Evolutionary conservation across 192 early-diverging fungal genomes (phyloP), one percentile per base, ranked within the genome.

Genomic region (Blastocladiella britannica): DNA sequence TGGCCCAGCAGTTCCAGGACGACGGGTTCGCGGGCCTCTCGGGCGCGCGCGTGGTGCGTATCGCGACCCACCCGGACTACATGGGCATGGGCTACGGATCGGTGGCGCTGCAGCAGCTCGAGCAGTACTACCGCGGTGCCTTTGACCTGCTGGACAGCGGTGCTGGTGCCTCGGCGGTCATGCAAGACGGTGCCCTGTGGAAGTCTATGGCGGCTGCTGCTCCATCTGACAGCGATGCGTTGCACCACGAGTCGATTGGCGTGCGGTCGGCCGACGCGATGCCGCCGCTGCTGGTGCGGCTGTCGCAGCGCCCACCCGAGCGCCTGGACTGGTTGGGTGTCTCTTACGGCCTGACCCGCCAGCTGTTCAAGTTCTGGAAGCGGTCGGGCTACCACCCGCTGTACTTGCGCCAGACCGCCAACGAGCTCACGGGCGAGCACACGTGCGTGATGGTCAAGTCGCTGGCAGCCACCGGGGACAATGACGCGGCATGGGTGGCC

Each of bases 41-140:
- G 2, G 95, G 95, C 23, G 95, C 91, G 26, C 84, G 95, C 52
- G 79, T 98, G 12, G 95, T 98, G 25, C 83, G 95, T 28, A 92
- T 98, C 61, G 95, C 95, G 51, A 98, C 95, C 1, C 90, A 94
- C 68, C 91, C 91, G 5, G 91, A 96, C 60, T 96, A 96, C 63
- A 73, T 85, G 29, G 81, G 87, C 51, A 98, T 96, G 95, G 95
- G 95, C 5, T 98, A 98, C 68, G 95, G 95, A 0, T 68, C 74
- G 28, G 76, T 89, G n/a, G 86, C 90, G 12, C 64, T 96, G 29
- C 86, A 88, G 55, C 74, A 83, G 56, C 72, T 98, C n/a, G 77
- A 82, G 28, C 67, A 79, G 47, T 98, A 90, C 67, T 96, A 91
- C 72, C 72, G 81, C 71, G 91, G 87, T 27, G 68, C 84, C 66